Percentiles rank a stretch among this genome's conserved stretches.
phyloP scores from a whole-genome alignment of 441 rosid genomes.

The Pelargonium australe region DNA sequence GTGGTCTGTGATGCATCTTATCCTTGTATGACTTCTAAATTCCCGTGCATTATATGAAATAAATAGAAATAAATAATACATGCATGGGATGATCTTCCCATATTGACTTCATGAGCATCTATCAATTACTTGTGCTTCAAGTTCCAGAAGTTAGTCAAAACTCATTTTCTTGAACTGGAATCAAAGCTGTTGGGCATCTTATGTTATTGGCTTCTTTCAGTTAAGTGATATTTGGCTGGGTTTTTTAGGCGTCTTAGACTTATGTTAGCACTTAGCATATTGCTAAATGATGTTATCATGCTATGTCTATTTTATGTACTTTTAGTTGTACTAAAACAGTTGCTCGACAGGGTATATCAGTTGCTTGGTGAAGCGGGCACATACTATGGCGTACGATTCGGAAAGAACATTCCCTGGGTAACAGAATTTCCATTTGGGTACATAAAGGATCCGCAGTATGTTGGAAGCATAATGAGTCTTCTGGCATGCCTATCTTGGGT shows the following conservation, averaged over 20 bases:
- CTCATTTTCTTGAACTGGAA: too few relatives aligned
- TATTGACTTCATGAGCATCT: too few relatives aligned
- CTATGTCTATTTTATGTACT: slow-evolving; percentile 6
- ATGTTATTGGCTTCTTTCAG: neutral
- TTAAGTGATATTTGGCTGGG: neutral
- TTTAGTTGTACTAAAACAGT: slow-evolving; percentile 6
- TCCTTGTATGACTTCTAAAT: too few relatives aligned
- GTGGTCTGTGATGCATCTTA: too few relatives aligned
- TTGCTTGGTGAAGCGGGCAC: slow-evolving; percentile 83
- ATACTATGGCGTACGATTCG: slow-evolving; percentile 84
- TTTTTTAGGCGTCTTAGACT: neutral
- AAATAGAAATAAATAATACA: too few relatives aligned
- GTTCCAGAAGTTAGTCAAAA: too few relatives aligned
- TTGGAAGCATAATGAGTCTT: slow-evolving; percentile 80
- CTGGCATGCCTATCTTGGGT: slow-evolving; percentile 71
- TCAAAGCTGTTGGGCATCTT: neutral
- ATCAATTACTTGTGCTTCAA: too few relatives aligned
- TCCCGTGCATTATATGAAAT: too few relatives aligned
- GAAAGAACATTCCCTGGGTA: slow-evolving; percentile 75
- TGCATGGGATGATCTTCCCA: too few relatives aligned
- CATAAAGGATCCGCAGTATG: slow-evolving; percentile 79
- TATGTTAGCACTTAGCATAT: neutral
- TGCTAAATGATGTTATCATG: neutral
- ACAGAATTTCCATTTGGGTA: slow-evolving; percentile 81
- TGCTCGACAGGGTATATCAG: slow-evolving; percentile 60